Evolutionary conservation across 2,329 filamentous ascomycete genomes (phyloP).

Genomic region (Phialophora chinensis): DNA sequence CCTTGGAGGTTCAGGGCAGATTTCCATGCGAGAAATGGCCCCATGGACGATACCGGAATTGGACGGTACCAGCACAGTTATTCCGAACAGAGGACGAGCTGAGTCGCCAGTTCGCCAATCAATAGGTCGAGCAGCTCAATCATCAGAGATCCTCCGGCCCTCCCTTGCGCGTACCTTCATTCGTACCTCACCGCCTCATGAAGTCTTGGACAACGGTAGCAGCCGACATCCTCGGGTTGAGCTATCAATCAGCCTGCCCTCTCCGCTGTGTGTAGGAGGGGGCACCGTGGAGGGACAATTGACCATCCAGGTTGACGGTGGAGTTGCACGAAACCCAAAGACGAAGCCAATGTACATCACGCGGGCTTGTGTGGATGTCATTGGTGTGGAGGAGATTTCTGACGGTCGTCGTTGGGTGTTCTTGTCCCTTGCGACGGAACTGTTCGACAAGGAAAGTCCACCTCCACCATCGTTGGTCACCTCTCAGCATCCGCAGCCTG

Average conservation of each 20-base stretch:
- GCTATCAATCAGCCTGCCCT: slow-evolving; percentile 57
- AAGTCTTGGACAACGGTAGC: slow-evolving; percentile 57
- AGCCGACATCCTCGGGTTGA: slow-evolving; percentile 57
- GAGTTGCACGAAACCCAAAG: slow-evolving; percentile 50
- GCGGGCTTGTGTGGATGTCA: slow-evolving; percentile 57
- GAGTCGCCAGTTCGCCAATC: slow-evolving; percentile 57
- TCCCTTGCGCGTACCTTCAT: slow-evolving; percentile 58
- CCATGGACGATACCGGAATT: slow-evolving; percentile 37
- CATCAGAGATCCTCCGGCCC: slow-evolving; percentile 50
- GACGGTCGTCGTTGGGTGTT: slow-evolving; percentile 56
- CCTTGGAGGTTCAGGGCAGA: slow-evolving; percentile 27
- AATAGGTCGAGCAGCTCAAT: slow-evolving; percentile 50
- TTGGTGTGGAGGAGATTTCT: slow-evolving; percentile 59
- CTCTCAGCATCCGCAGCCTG: slow-evolving; percentile 46
- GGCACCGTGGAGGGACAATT: slow-evolving; percentile 60
- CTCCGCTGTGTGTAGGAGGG: slow-evolving; percentile 61
- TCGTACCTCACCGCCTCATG: slow-evolving; percentile 53
- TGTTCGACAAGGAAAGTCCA: slow-evolving; percentile 58
- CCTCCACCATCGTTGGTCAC: slow-evolving; percentile 59
- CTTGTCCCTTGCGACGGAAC: slow-evolving; percentile 58
- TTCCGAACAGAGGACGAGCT: slow-evolving; percentile 54
- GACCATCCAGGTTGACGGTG: slow-evolving; percentile 54
- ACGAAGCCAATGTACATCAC: slow-evolving; percentile 53
- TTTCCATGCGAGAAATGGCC: slow-evolving; percentile 37
- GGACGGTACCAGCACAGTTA: slow-evolving; percentile 40